Evolutionary conservation across 306 rosid genomes (phyloP).

Genomic region (Arachis hypogaea): DNA sequence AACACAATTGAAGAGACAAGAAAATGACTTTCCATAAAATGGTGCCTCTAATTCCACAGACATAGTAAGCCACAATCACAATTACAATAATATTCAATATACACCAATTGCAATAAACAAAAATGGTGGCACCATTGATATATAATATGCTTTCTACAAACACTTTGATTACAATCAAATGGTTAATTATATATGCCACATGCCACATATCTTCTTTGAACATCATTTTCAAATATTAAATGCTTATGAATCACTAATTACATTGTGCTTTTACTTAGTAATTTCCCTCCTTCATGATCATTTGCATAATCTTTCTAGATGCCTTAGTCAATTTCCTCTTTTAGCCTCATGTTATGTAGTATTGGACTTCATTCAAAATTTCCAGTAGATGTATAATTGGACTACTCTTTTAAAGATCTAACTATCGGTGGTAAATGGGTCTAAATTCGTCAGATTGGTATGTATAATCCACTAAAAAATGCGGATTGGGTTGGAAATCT

Average conservation of each 20-base stretch:
- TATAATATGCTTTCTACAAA: constrained; percentile 9
- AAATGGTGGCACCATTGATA: not conserved
- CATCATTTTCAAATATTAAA: too few species aligned
- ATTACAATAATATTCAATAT: not conserved
- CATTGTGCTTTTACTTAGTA: too few species aligned
- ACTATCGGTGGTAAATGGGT: too few species aligned
- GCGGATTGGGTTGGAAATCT: too few species aligned
- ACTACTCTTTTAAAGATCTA: too few species aligned
- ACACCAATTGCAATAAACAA: constrained; percentile 27
- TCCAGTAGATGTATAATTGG: not conserved
- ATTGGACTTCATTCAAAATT: not conserved
- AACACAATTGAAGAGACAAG: constrained; percentile 23
- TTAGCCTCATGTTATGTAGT: not conserved
- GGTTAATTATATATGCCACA: not conserved
- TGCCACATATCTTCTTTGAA: too few species aligned
- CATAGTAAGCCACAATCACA: constrained; percentile 5
- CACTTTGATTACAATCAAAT: constrained; percentile 26
- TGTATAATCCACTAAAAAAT: too few species aligned
- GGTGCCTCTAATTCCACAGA: constrained; percentile 30
- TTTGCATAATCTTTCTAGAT: not conserved
- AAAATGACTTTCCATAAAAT: constrained; percentile 32
- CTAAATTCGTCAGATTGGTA: too few species aligned
- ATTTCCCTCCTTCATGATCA: not conserved
- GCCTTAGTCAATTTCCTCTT: not conserved
- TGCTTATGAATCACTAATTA: too few species aligned